These are phyloP conservation scores for Dichotomocladium elegans DNA, from an alignment of 371 early-diverging fungal species.

Conservation along the genomic window DNA sequence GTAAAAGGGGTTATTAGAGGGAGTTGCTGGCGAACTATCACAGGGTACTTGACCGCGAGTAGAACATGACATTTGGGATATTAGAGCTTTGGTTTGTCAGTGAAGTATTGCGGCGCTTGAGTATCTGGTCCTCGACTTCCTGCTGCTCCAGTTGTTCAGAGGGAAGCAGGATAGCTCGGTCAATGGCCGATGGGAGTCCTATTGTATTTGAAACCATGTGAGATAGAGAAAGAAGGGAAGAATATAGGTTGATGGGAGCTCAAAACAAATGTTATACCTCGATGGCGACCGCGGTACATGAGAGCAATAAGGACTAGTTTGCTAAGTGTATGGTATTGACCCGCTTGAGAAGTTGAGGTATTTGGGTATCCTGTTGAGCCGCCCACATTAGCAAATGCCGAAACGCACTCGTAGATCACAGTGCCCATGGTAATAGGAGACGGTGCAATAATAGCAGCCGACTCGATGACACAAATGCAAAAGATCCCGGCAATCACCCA, in stretches of 20 bases:
- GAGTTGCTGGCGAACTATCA: no score
- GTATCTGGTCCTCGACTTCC: conserved; percentile 13
- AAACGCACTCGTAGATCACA: conserved; percentile 48
- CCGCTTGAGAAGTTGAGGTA: conserved; percentile 29
- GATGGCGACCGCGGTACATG: conserved; percentile 47
- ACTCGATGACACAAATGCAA: conserved; percentile 28
- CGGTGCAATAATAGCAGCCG: conserved; percentile 24
- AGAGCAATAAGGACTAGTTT: conserved; percentile 37
- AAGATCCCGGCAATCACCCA: conserved; percentile 44
- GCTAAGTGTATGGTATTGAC: conserved; percentile 34
- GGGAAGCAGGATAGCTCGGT: conserved; percentile 42
- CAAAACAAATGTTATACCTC: conserved; percentile 34
- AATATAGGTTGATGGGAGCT: no score
- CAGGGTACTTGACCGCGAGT: conserved; percentile 16
- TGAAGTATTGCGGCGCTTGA: conserved; percentile 16
- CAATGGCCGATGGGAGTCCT: conserved; percentile 47
- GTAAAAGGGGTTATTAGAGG: no score
- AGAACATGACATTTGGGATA: conserved; percentile 5
- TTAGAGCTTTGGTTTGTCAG: conserved; percentile 1
- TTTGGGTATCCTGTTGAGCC: conserved; percentile 38
- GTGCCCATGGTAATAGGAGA: conserved; percentile 36
- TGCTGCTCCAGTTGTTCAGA: conserved; percentile 29
- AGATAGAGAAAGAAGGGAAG: not conserved
- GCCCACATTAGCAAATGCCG: conserved; percentile 46
- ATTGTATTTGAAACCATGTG: not conserved